Conservation (phyloP, 495 filamentous ascomycete species). For the Podospora australis region DNA sequence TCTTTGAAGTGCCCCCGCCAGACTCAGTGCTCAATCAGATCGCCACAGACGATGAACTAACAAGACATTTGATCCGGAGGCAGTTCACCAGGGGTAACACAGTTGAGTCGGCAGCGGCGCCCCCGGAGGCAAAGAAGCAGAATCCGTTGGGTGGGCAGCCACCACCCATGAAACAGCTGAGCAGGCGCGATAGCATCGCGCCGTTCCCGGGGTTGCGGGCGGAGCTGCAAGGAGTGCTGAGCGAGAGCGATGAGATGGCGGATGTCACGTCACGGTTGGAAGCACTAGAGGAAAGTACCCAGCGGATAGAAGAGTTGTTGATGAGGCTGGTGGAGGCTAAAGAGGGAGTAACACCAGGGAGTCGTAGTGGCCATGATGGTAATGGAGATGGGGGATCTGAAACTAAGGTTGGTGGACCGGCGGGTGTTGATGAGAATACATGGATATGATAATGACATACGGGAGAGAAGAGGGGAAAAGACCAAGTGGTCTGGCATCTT, state of each 20-base stretch:
- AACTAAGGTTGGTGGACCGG: no score
- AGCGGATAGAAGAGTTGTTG: conserved; percentile 34
- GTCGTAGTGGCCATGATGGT: neutral
- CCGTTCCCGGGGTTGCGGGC: conserved; percentile 34
- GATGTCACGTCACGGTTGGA: conserved; percentile 30
- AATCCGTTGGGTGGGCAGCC: neutral
- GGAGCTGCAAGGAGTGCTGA: conserved; percentile 32
- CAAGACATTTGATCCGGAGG: conserved; percentile 41
- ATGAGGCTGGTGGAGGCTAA: conserved; percentile 18
- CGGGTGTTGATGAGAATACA: no score
- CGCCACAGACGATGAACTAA: conserved; percentile 47
- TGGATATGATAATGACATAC: no score
- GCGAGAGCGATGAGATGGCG: conserved; percentile 32
- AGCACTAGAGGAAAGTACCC: conserved; percentile 31
- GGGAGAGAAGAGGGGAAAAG: no score
- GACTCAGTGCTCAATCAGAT: conserved; percentile 50
- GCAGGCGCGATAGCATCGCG: conserved; percentile 41
- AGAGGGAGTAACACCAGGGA: neutral
- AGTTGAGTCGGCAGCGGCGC: neutral
- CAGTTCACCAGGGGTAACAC: conserved; percentile 25
- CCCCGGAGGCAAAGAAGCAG: neutral
- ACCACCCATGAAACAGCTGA: conserved; percentile 17
- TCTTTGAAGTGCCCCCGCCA: conserved; percentile 62
- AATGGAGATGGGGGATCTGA: neutral
- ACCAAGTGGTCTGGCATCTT: no score